A percentile compares a stretch with the other conserved stretches of the same genome.
phyloP scores from a whole-genome alignment of 169 alveolate species.

The Cryptosporidium sp. region DNA sequence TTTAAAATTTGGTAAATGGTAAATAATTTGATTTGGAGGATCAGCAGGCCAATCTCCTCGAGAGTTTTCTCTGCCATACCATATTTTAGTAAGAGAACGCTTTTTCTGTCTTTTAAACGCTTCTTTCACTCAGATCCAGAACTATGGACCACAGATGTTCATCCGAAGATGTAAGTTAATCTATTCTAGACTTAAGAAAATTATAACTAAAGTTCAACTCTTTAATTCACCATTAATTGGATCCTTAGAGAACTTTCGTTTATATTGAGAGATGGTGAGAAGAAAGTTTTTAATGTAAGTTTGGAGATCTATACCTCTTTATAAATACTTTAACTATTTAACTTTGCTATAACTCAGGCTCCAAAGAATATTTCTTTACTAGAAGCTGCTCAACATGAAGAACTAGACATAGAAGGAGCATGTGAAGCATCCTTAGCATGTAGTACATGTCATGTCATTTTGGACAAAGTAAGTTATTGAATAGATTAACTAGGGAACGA shows the following conservation, averaged over 20 bases:
- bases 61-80: not conserved
- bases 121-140: conserved; percentile 45
- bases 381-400: conserved; percentile 76
- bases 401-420: conserved; percentile 91
- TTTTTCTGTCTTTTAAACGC: not conserved
- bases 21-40: not conserved
- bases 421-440: conserved; percentile 96
- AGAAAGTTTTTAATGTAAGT: conserved; percentile 41
- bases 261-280: conserved; percentile 54
- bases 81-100: not conserved
- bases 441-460: conserved; percentile 96
- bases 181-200: not conserved
- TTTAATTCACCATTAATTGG: not conserved
- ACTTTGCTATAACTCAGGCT: not conserved
- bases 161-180: conserved; percentile 48
- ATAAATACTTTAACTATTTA: not conserved
- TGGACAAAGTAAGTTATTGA: conserved; percentile 82
- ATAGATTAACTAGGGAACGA: not conserved
- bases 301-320: not conserved
- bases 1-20: not conserved
- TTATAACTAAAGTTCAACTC: not conserved
- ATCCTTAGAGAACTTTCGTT: conserved; percentile 28
- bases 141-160: conserved; percentile 19
- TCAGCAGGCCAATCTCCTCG: conserved; percentile 12
- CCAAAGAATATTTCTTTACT: conserved; percentile 41